Percentiles rank a stretch among this genome's conserved stretches.
Evolutionary conservation across 2,329 filamentous ascomycete species (phyloP).

Genomic region (Sordariomycetes sp.): DNA sequence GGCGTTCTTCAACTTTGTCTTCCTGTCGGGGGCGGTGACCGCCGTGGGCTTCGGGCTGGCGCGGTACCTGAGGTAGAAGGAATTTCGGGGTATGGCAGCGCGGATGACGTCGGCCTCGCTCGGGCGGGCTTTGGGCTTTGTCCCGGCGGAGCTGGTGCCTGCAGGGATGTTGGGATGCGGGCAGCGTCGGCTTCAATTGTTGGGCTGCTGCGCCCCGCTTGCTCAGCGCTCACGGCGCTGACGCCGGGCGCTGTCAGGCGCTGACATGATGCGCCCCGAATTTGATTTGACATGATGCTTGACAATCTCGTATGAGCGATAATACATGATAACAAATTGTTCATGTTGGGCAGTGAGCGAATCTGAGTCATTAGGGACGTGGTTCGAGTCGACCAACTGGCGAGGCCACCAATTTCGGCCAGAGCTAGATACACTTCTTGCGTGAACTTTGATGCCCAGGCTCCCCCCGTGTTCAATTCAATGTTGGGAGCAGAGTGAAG

Average conservation of each 20-base stretch:
- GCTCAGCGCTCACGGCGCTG: too few relatives aligned
- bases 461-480: too few relatives aligned
- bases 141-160: neutral
- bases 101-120: neutral
- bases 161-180: neutral
- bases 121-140: neutral
- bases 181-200: too few relatives aligned
- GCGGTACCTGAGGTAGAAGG: neutral
- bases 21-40: conserved; percentile 1
- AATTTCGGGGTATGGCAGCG: neutral
- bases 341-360: neutral
- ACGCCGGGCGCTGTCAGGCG: too few relatives aligned
- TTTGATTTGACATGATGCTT: neutral
- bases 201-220: too few relatives aligned
- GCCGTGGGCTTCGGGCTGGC: neutral
- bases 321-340: neutral
- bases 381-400: neutral
- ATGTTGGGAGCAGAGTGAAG: too few relatives aligned
- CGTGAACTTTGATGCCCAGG: neutral
- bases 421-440: neutral
- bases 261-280: too few relatives aligned
- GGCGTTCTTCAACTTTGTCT: conserved; percentile 6
- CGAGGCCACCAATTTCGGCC: neutral
- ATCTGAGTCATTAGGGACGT: neutral
- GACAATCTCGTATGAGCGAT: neutral